A percentile compares a stretch with the other conserved stretches of the same genome.
These are phyloP conservation scores for Pneumocystis oryctolagi DNA, from an alignment of 1,139 yeast genomes.

Conservation along the genomic window DNA sequence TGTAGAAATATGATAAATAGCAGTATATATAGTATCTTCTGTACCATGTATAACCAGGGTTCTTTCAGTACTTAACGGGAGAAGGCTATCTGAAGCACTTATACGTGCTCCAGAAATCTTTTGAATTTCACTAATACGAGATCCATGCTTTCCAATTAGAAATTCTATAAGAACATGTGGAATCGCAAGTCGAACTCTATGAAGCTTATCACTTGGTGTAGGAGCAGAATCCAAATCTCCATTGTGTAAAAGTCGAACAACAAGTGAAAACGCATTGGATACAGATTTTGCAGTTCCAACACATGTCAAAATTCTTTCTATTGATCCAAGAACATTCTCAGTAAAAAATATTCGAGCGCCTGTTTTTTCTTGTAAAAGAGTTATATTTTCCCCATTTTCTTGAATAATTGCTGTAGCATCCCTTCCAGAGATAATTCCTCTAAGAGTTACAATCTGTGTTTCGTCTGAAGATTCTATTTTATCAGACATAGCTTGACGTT, in stretches of 20 bases:
- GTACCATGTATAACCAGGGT: conserved; percentile 61
- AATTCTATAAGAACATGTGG: conserved; percentile 77
- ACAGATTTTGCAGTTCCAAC: conserved; percentile 68
- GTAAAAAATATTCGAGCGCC: conserved; percentile 60
- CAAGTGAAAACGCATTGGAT: conserved; percentile 31
- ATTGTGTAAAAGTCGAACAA: neutral
- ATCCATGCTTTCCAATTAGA: conserved; percentile 68
- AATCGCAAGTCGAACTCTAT: conserved; percentile 46
- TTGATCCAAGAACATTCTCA: conserved; percentile 57
- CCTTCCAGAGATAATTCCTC: conserved; percentile 14
- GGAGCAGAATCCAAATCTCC: neutral
- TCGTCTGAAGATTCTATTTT: neutral
- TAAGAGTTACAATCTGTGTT: conserved; percentile 9
- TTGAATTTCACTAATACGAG: conserved; percentile 65
- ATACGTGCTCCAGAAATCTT: conserved; percentile 68
- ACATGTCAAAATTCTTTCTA: conserved; percentile 63
- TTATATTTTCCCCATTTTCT: conserved; percentile 9
- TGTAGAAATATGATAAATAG: conserved; percentile 58
- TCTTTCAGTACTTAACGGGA: conserved; percentile 72
- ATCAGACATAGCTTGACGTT: neutral
- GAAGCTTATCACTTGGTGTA: conserved; percentile 23
- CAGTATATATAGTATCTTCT: conserved; percentile 77
- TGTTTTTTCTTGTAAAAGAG: conserved; percentile 44
- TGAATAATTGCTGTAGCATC: conserved; percentile 16
- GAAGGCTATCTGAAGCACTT: conserved; percentile 58